Evolutionary conservation across 129 eudicot species (phyloP).

Genomic region (Escallonia rubra): DNA sequence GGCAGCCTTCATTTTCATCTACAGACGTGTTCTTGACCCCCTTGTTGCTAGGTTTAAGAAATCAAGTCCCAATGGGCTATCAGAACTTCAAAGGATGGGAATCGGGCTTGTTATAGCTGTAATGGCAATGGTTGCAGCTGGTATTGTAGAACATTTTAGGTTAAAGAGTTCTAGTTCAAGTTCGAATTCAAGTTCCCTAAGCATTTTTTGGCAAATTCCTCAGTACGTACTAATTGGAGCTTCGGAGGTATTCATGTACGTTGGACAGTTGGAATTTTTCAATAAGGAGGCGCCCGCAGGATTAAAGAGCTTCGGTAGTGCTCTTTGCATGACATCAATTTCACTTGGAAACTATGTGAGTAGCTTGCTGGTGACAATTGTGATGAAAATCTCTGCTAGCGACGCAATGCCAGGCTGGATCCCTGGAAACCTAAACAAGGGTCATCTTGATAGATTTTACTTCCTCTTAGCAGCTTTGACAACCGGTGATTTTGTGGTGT

Average conservation of each 20-base stretch:
- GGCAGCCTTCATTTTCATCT: slow-evolving; percentile 68
- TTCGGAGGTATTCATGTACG: slow-evolving; percentile 81
- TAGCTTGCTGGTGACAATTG: slow-evolving; percentile 65
- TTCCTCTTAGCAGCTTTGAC: slow-evolving; percentile 66
- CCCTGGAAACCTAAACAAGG: slow-evolving; percentile 78
- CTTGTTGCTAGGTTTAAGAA: slow-evolving; percentile 37
- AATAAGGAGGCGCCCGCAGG: slow-evolving; percentile 85
- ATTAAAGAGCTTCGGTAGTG: slow-evolving; percentile 82
- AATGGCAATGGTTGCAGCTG: slow-evolving; percentile 74
- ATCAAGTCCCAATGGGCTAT: slow-evolving; percentile 44
- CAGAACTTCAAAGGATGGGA: slow-evolving; percentile 89
- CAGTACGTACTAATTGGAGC: slow-evolving; percentile 79
- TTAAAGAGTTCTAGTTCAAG: slow-evolving; percentile 32
- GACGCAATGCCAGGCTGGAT: slow-evolving; percentile 79
- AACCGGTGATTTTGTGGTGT: slow-evolving; percentile 58
- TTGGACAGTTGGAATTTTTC: slow-evolving; percentile 89
- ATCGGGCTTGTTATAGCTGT: slow-evolving; percentile 74
- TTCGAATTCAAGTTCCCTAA: slow-evolving; percentile 40
- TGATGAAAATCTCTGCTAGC: slow-evolving; percentile 50
- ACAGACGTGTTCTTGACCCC: slow-evolving; percentile 59
- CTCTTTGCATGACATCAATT: slow-evolving; percentile 74
- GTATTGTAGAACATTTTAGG: slow-evolving; percentile 60
- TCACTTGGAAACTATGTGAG: slow-evolving; percentile 86
- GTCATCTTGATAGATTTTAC: slow-evolving; percentile 68
- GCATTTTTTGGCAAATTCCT: slow-evolving; percentile 92